A percentile compares a stretch with the other conserved stretches of the same genome.
Evolutionary conservation across 805 yeast species (phyloP).

Genomic region (Ogataea chonburiensis): DNA sequence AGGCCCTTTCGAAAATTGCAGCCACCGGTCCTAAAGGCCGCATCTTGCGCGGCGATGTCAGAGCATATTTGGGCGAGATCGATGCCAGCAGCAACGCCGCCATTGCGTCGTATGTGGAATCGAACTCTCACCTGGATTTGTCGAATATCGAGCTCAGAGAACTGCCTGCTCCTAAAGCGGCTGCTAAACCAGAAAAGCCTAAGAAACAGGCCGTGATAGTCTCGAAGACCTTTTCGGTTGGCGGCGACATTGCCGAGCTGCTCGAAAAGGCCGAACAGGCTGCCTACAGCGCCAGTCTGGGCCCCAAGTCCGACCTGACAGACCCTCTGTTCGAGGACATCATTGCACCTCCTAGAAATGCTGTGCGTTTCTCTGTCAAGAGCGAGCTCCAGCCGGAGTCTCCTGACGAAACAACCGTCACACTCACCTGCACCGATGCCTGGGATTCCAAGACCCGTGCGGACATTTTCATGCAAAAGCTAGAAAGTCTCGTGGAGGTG

Average conservation of each 20-base stretch:
- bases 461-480: constrained; percentile 27
- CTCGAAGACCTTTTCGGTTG: constrained; percentile 32
- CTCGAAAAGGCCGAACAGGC: constrained; percentile 43
- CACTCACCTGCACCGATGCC: constrained; percentile 40
- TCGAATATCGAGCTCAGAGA: constrained; percentile 55
- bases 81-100: constrained; percentile 50
- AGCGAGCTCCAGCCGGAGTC: constrained; percentile 27
- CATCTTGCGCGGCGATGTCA: constrained; percentile 85
- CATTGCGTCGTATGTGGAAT: constrained; percentile 55
- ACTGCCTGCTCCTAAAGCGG: constrained; percentile 9
- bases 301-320: constrained; percentile 43
- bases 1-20: constrained; percentile 66
- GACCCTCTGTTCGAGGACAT: constrained; percentile 63
- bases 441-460: constrained; percentile 49
- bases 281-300: constrained; percentile 40
- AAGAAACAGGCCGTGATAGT: constrained; percentile 36
- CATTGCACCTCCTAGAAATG: constrained; percentile 43
- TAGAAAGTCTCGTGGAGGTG: constrained; percentile 26
- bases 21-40: constrained; percentile 92
- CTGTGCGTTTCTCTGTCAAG: constrained; percentile 42
- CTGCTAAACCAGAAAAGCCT: constrained; percentile 28
- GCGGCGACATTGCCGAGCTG: constrained; percentile 33
- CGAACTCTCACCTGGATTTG: constrained; percentile 65
- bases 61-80: constrained; percentile 77
- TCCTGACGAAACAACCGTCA: constrained; percentile 29